phyloP scores from a whole-genome alignment of 495 filamentous ascomycete genomes.

The Chaetomidium leptoderma region DNA sequence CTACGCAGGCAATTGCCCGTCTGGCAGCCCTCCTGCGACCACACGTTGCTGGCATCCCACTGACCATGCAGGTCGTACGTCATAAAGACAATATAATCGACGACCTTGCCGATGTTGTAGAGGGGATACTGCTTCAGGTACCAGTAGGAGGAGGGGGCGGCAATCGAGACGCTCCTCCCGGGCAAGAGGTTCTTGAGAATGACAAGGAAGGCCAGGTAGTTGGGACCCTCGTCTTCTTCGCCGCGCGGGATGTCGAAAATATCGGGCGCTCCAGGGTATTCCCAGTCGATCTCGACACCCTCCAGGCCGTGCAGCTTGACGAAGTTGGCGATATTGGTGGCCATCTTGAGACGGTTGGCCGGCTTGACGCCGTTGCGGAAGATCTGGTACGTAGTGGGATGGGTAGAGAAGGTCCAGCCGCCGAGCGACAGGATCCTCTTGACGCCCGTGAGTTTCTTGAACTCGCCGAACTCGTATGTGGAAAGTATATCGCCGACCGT shows the following conservation, averaged over 20 bases:
- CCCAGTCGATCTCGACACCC: constrained; percentile 36
- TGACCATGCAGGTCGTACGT: constrained; percentile 13
- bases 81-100: constrained; percentile 42
- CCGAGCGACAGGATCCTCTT: constrained; percentile 35
- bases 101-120: constrained; percentile 18
- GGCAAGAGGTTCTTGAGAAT: background rate
- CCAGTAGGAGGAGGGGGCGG: constrained; percentile 32
- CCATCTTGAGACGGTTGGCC: constrained; percentile 23
- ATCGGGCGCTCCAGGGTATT: constrained; percentile 36
- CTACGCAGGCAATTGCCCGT: constrained; percentile 39
- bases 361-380: constrained; percentile 25
- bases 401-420: constrained; percentile 30
- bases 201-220: background rate
- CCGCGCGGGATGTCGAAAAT: constrained; percentile 8
- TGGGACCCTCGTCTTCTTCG: constrained; percentile 11
- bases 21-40: constrained; percentile 14
- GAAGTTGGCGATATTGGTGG: constrained; percentile 26
- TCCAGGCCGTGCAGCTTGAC: constrained; percentile 30
- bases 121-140: constrained; percentile 32
- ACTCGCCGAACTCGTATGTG: constrained; percentile 17
- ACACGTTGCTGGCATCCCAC: constrained; percentile 14
- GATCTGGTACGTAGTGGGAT: constrained; percentile 24
- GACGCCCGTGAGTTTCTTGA: constrained; percentile 18
- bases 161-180: constrained; percentile 12
- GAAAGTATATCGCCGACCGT: constrained; percentile 9